These are phyloP conservation scores for Aspergillus transmontanensis DNA, from an alignment of 2,329 filamentous ascomycete species.

Conservation along the genomic window DNA sequence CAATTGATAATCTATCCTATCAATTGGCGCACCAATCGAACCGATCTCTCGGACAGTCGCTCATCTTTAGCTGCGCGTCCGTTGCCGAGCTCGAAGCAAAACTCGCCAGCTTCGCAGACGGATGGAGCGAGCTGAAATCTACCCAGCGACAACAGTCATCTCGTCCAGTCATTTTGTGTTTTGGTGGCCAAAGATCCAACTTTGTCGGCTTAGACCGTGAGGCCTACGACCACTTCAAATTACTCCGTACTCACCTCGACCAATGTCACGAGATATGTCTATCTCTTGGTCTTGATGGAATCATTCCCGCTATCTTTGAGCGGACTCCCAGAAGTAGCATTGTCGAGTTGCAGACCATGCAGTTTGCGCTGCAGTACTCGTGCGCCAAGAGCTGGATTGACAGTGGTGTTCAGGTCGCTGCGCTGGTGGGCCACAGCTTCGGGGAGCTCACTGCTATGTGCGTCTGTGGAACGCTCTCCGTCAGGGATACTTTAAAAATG, in stretches of 20 bases:
- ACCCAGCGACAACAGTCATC: not conserved
- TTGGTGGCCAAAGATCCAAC: not conserved
- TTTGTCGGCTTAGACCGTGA: not conserved
- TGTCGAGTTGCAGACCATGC: not conserved
- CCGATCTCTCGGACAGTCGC: not conserved
- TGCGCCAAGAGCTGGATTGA: not conserved
- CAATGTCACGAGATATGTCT: not conserved
- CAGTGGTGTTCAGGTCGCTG: not conserved
- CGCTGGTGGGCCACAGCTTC: slow-evolving; percentile 2
- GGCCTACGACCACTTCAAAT: not conserved
- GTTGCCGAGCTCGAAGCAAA: slow-evolving; percentile 1
- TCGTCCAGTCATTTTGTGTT: not conserved
- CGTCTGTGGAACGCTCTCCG: slow-evolving; percentile 11
- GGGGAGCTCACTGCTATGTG: not conserved
- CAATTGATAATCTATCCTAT: slow-evolving; percentile 1
- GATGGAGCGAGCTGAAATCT: not conserved
- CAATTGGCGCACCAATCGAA: slow-evolving; percentile 6
- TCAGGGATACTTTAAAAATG: slow-evolving; percentile 32
- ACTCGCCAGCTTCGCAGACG: not conserved
- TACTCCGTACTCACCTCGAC: not conserved
- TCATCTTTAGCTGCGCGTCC: not conserved
- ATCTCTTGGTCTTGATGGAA: not conserved
- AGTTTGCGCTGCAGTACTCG: slow-evolving; percentile 2
- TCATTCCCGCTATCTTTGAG: not conserved
- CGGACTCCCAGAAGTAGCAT: not conserved